Evolutionary conservation across 228 moss, liverwort and hornwort species (phyloP).

Genomic region (Sphagnum fallax): DNA sequence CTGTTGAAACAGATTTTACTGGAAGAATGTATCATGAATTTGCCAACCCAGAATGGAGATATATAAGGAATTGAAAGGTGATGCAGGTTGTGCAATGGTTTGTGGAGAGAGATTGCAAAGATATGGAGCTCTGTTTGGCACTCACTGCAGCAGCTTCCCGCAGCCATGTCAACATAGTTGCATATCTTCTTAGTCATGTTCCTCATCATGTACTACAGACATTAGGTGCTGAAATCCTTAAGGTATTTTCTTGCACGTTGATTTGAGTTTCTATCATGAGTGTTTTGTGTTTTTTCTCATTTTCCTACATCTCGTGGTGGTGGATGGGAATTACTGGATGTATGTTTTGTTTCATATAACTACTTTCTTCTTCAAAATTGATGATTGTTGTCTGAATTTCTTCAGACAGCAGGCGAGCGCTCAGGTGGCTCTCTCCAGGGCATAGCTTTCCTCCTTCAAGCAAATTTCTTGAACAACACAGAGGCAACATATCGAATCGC

Average conservation of each 20-base stretch:
- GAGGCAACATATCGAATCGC: slow-evolving; percentile 10
- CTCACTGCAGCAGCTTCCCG: slow-evolving; percentile 7
- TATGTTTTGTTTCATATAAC: too few species aligned
- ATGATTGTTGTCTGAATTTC: background rate
- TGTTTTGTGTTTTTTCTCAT: too few species aligned
- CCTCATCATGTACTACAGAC: slow-evolving; percentile 9
- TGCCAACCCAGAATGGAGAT: too few species aligned
- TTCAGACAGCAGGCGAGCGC: slow-evolving; percentile 6
- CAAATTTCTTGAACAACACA: slow-evolving; percentile 7
- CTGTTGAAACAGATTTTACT: too few species aligned
- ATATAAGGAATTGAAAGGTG: background rate
- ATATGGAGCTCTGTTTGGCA: slow-evolving; percentile 9
- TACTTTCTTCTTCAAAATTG: background rate
- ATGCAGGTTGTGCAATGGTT: slow-evolving; percentile 10
- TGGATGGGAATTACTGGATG: too few species aligned
- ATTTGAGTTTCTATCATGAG: too few species aligned
- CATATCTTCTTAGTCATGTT: slow-evolving; percentile 5
- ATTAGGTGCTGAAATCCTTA: slow-evolving; percentile 7
- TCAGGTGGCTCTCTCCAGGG: slow-evolving; percentile 6
- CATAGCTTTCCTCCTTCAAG: slow-evolving; percentile 9
- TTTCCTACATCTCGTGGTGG: too few species aligned
- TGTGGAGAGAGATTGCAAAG: slow-evolving; percentile 7
- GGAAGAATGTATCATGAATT: too few species aligned
- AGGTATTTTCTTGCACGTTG: background rate
- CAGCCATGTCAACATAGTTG: slow-evolving; percentile 5